These are phyloP conservation scores for Sporisorium iseilematis-ciliati DNA, from an alignment of 1,284 basidiomycete species.

Conservation along the genomic window DNA sequence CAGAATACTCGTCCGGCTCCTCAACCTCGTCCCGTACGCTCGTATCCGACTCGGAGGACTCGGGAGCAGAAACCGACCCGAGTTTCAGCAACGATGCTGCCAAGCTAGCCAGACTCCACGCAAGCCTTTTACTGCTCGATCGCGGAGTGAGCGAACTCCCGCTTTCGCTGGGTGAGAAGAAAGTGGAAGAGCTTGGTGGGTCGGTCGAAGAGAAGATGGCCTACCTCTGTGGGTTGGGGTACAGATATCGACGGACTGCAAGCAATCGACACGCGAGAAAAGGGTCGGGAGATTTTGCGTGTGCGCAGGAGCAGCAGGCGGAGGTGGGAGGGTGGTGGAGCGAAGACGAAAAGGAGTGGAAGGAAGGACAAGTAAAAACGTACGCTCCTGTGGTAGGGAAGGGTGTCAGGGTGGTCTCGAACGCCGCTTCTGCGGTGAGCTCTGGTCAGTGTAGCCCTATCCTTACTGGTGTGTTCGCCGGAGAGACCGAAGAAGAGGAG, in stretches of 20 bases:
- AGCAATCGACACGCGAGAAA: slow-evolving; percentile 13
- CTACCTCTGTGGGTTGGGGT: slow-evolving; percentile 45
- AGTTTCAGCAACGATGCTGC: slow-evolving; percentile 22
- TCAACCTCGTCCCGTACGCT: slow-evolving; percentile 28
- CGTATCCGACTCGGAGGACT: slow-evolving; percentile 18
- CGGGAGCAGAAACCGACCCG: slow-evolving; percentile 7
- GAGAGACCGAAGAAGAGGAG: not conserved
- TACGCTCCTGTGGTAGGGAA: slow-evolving; percentile 1
- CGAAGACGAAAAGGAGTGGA: slow-evolving; percentile 1
- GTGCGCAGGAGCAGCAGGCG: not conserved
- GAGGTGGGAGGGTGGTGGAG: slow-evolving; percentile 17
- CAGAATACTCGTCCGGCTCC: slow-evolving; percentile 1
- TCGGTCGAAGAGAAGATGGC: slow-evolving; percentile 38
- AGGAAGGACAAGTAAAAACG: slow-evolving; percentile 14
- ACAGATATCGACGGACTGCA: slow-evolving; percentile 17
- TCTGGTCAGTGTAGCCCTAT: slow-evolving; percentile 24
- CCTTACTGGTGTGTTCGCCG: slow-evolving; percentile 10
- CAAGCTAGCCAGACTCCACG: slow-evolving; percentile 42
- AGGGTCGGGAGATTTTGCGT: slow-evolving; percentile 4
- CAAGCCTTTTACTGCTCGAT: slow-evolving; percentile 32
- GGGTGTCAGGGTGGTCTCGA: slow-evolving; percentile 25
- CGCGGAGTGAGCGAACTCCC: slow-evolving; percentile 17
- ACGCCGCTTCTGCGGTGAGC: slow-evolving; percentile 17
- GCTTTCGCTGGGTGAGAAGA: slow-evolving; percentile 16
- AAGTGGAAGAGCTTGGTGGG: not conserved